Percentiles rank a stretch among this genome's conserved stretches.
Conservation (phyloP, 768 basidiomycete species). For the Pisolithus marmoratus region DNA sequence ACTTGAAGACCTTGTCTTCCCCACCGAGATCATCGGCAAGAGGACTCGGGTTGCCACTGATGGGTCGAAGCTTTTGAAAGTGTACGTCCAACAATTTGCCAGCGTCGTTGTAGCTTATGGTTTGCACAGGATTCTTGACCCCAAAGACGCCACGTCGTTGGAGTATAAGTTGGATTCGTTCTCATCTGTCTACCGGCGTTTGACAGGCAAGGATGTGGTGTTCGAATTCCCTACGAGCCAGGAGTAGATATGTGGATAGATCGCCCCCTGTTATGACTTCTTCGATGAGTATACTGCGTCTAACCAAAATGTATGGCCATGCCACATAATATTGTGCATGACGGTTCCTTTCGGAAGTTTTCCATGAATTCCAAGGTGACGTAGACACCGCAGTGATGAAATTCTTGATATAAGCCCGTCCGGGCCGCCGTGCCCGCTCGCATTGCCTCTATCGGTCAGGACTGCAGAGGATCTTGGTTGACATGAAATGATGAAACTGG, state of each 20-base stretch:
- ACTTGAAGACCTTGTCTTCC: conserved; percentile 97
- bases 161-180: conserved; percentile 99
- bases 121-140: conserved; percentile 78
- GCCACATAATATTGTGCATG: conserved; percentile 5
- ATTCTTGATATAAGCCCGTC: too few species aligned
- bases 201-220: conserved; percentile 96
- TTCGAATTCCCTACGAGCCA: conserved; percentile 85
- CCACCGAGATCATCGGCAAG: conserved; percentile 99
- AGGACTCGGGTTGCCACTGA: conserved; percentile 90
- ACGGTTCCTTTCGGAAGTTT: background rate
- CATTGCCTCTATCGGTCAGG: too few species aligned
- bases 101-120: conserved; percentile 9
- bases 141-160: conserved; percentile 95
- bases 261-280: conserved; percentile 29
- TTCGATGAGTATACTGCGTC: conserved; percentile 17
- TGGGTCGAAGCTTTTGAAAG: conserved; percentile 94
- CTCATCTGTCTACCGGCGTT: conserved; percentile 90
- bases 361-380: too few species aligned
- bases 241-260: conserved; percentile 46
- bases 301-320: conserved; percentile 33
- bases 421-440: too few species aligned
- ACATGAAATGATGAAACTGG: too few species aligned
- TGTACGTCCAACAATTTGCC: conserved; percentile 55
- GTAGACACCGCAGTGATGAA: too few species aligned
- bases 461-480: too few species aligned